Conservation (phyloP, 73 alveolate species). For the Blepharisma stoltei region DNA sequence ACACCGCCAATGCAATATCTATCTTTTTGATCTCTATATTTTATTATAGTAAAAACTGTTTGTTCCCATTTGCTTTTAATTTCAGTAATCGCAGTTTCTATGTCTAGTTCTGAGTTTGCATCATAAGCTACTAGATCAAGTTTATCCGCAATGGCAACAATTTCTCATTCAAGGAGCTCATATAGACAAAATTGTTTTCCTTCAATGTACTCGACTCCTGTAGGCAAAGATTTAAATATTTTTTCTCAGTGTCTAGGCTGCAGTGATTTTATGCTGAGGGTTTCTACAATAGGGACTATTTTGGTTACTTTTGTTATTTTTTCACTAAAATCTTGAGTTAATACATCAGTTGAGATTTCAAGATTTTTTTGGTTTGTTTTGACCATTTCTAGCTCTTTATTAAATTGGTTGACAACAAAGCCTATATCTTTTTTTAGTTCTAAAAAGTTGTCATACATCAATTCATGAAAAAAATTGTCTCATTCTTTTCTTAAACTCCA, state of each 20-base stretch:
- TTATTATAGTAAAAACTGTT: slow-evolving; percentile 62
- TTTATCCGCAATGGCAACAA: slow-evolving; percentile 46
- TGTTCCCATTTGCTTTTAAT: slow-evolving; percentile 70
- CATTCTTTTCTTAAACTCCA: background rate
- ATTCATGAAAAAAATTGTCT: background rate
- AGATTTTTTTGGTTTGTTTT: too few relatives aligned
- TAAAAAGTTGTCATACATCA: background rate
- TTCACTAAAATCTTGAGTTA: too few relatives aligned
- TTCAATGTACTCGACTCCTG: too few relatives aligned
- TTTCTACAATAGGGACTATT: too few relatives aligned
- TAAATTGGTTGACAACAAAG: slow-evolving; percentile 58
- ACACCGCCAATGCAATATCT: slow-evolving; percentile 82
- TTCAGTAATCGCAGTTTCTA: slow-evolving; percentile 46
- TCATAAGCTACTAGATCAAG: slow-evolving; percentile 61
- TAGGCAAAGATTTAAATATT: too few relatives aligned
- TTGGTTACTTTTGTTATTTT: too few relatives aligned
- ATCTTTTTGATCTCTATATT: slow-evolving; percentile 63
- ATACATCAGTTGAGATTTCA: too few relatives aligned
- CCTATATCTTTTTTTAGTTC: background rate
- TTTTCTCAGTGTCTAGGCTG: too few relatives aligned
- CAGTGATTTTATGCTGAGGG: too few relatives aligned
- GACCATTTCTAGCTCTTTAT: slow-evolving; percentile 32
- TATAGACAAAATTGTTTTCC: background rate
- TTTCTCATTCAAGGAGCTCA: slow-evolving; percentile 52
- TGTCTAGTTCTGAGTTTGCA: slow-evolving; percentile 77